These are phyloP conservation scores for Cyberlindnera petersonii DNA, from an alignment of 805 yeast species.

Conservation along the genomic window DNA sequence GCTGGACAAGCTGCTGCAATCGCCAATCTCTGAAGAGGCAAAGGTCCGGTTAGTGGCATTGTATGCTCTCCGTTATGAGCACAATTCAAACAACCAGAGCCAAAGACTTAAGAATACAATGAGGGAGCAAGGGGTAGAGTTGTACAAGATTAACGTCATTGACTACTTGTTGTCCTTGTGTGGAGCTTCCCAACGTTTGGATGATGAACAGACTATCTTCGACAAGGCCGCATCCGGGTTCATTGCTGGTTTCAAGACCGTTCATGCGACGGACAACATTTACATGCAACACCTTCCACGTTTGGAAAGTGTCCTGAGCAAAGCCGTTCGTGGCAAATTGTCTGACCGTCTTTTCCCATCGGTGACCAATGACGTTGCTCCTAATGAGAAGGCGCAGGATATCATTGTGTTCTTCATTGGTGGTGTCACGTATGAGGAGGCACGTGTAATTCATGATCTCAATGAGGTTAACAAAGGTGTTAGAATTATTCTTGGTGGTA, in stretches of 20 bases:
- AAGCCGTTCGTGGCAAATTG: constrained; percentile 34
- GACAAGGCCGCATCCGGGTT: constrained; percentile 28
- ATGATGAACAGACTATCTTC: constrained; percentile 30
- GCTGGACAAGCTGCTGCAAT: constrained; percentile 48
- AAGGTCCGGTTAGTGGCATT: constrained; percentile 72
- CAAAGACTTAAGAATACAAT: constrained; percentile 36
- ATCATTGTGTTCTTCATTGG: constrained; percentile 75
- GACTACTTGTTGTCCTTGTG: constrained; percentile 42
- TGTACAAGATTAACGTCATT: constrained; percentile 22
- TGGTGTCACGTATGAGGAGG: constrained; percentile 91
- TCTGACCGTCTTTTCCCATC: constrained; percentile 39
- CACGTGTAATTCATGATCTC: constrained; percentile 72
- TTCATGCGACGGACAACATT: constrained; percentile 54
- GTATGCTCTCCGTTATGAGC: constrained; percentile 70
- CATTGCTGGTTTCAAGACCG: constrained; percentile 34
- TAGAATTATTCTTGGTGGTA: constrained; percentile 79
- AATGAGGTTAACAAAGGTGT: constrained; percentile 51
- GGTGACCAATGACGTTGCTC: constrained; percentile 33
- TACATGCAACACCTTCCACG: constrained; percentile 91
- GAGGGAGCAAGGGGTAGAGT: constrained; percentile 32
- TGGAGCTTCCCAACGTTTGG: constrained; percentile 41
- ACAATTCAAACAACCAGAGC: constrained; percentile 42
- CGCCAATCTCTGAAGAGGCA: constrained; percentile 44
- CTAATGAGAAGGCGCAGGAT: constrained; percentile 56
- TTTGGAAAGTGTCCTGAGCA: constrained; percentile 40